Conservation (phyloP, 2,329 filamentous ascomycete species). For the Clonostachys byssicola region DNA sequence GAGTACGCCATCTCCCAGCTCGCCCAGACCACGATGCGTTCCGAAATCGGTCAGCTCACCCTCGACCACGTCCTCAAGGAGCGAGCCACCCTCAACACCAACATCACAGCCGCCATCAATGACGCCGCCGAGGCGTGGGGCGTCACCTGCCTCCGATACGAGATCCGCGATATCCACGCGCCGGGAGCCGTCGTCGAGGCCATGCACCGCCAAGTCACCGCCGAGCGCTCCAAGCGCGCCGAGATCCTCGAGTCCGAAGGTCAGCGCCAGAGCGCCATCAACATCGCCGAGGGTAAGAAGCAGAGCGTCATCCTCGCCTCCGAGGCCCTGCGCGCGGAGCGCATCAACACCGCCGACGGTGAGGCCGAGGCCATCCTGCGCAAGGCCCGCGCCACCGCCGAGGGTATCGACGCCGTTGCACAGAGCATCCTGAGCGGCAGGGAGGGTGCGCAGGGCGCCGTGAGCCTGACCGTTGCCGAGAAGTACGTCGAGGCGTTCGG, state of each 20-base stretch:
- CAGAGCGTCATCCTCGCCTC: slow-evolving; percentile 95
- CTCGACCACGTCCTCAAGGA: slow-evolving; percentile 98
- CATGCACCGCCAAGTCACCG: slow-evolving; percentile 98
- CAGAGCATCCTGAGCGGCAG: slow-evolving; percentile 69
- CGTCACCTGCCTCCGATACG: slow-evolving; percentile 91
- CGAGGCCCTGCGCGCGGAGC: slow-evolving; percentile 82
- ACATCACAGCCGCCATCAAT: slow-evolving; percentile 99
- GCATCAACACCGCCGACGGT: slow-evolving; percentile 89
- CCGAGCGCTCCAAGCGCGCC: slow-evolving; percentile 93
- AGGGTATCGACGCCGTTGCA: slow-evolving; percentile 84
- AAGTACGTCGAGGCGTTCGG: slow-evolving; percentile 97
- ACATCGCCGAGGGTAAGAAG: slow-evolving; percentile 96
- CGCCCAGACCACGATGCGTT: slow-evolving; percentile 98
- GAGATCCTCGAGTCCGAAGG: slow-evolving; percentile 97
- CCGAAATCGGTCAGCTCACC: slow-evolving; percentile 92
- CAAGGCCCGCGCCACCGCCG: slow-evolving; percentile 80
- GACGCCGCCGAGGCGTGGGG: slow-evolving; percentile 97
- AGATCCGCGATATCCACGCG: slow-evolving; percentile 97
- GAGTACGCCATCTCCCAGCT: slow-evolving; percentile 98
- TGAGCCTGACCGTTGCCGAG: slow-evolving; percentile 87
- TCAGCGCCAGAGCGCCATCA: slow-evolving; percentile 95
- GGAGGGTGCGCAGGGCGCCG: slow-evolving; percentile 72
- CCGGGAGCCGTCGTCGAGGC: slow-evolving; percentile 90
- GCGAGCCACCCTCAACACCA: slow-evolving; percentile 90
- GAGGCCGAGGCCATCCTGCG: slow-evolving; percentile 91